These are phyloP conservation scores for Neophaeococcomyces mojaviensis DNA, from an alignment of 2,329 filamentous ascomycete genomes.

Conservation along the genomic window DNA sequence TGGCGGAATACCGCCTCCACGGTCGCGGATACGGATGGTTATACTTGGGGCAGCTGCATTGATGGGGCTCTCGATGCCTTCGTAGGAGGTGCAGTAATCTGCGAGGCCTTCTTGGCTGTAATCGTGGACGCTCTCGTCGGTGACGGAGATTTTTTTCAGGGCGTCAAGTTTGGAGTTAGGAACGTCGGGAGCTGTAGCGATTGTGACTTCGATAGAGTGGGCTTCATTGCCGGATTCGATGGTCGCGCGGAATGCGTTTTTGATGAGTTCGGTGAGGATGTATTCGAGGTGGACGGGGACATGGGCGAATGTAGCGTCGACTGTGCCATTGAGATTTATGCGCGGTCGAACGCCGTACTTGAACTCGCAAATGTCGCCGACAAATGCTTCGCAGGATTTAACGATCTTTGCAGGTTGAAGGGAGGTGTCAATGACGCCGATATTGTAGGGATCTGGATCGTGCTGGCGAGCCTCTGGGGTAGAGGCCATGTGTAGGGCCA, in stretches of 20 bases:
- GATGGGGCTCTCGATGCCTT: conserved; percentile 16
- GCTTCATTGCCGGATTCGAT: conserved; percentile 73
- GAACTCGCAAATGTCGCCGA: conserved; percentile 92
- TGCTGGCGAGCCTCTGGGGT: conserved; percentile 59
- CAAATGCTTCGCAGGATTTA: conserved; percentile 77
- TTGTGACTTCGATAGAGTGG: conserved; percentile 84
- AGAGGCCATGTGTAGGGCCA: conserved; percentile 72
- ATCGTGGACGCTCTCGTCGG: conserved; percentile 18
- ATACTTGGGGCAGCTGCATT: conserved; percentile 64
- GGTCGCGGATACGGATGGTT: conserved; percentile 89
- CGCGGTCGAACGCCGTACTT: conserved; percentile 84
- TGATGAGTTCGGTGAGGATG: conserved; percentile 90
- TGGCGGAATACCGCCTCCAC: conserved; percentile 85
- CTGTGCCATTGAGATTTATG: conserved; percentile 75
- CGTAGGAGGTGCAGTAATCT: conserved; percentile 19
- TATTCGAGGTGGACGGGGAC: conserved; percentile 96
- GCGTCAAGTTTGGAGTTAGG: conserved; percentile 26
- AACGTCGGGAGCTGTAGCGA: conserved; percentile 61
- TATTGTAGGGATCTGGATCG: conserved; percentile 53
- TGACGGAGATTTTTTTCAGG: conserved; percentile 18
- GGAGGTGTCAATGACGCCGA: conserved; percentile 90
- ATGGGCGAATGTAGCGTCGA: conserved; percentile 82
- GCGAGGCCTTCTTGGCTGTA: conserved; percentile 21
- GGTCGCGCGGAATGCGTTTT: conserved; percentile 92
- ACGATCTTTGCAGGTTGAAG: conserved; percentile 75